phyloP scores from a whole-genome alignment of 2,329 filamentous ascomycete species.

The Paraphoma chrysanthemicola region DNA sequence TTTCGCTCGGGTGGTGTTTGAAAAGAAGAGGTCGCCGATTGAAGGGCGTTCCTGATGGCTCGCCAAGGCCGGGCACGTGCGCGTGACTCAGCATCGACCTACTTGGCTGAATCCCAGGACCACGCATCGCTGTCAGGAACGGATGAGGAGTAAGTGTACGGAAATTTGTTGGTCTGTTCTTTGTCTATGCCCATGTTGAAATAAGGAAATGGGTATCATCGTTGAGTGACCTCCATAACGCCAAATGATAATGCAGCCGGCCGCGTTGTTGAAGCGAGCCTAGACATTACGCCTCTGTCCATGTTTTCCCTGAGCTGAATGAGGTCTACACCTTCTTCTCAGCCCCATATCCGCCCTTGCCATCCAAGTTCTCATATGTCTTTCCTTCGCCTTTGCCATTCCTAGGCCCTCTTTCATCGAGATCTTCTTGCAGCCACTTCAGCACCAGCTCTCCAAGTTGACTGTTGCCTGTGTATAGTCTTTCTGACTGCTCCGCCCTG shows the following conservation, averaged over 20 bases:
- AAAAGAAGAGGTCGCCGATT: too few species aligned
- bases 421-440: constrained; percentile 82
- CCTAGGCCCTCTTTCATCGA: constrained; percentile 79
- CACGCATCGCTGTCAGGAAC: not conserved
- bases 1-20: too few species aligned
- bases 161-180: not conserved
- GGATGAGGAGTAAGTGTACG: not conserved
- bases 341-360: constrained; percentile 69
- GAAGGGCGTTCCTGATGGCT: too few species aligned
- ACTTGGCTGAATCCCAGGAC: not conserved
- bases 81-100: too few species aligned
- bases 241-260: constrained; percentile 21
- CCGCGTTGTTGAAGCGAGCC: constrained; percentile 38
- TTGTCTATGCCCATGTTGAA: constrained; percentile 33
- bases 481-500: constrained; percentile 50
- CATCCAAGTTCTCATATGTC: constrained; percentile 66
- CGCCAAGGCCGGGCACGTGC: too few species aligned
- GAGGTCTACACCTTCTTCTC: constrained; percentile 52
- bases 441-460: constrained; percentile 86
- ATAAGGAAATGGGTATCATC: constrained; percentile 44
- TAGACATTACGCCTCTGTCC: not conserved
- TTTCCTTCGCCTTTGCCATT: constrained; percentile 69
- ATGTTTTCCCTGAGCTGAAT: not conserved
- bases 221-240: constrained; percentile 40
- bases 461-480: constrained; percentile 72